Base-by-base conservation (phyloP, 176 grass and related monocot species). In the Thalia dealbata region DNA sequence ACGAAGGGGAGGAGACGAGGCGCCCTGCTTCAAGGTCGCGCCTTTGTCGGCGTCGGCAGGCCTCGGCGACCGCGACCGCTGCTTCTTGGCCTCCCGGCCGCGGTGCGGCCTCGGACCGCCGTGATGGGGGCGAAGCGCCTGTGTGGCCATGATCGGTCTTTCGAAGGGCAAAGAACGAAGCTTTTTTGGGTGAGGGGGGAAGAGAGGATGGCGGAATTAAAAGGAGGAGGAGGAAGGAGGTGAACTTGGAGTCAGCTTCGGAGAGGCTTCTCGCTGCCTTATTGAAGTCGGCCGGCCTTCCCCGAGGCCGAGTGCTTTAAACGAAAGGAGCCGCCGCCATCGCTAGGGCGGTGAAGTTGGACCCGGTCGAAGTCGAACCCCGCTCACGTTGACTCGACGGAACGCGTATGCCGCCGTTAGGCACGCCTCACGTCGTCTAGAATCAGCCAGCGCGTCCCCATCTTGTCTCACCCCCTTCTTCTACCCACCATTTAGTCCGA, bases 51-150 rank as follows among this genome's bases (percentile, higher is more conserved):
- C 9, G 16, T 18, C 63, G 27, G 11, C 63, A 1, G 63, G 63
- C 66, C 43, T 69, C 66, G 66, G 16, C 15, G 38, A 44, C 66
- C 35, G 14, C 66, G 44, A 32, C 38, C 19, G 32, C 35, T 69
- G 75, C 32, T 0, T 66, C 52, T 22, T 26, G 64, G 15, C 15
- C 42, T 10, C 3, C 61, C 25, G 58, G 29, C 0, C 29, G 22
- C 19, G 43, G 26, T 22, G 29, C 10, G 16, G 78, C 21, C 11
- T 48, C 45, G 45, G 70, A 8, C 55, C 64, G 11, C 55, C 64
- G 78, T 75, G 65, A 61, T 81, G 78, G 14, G 86, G 59, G 54
- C 75, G 81, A 11, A 88, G 69, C 32, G 84, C 78, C 64, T 81
- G 77, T 59, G 79, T 88, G 24, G 71, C 86, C 82, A 88, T 86